A percentile compares a stretch with the other conserved stretches of the same genome.
Evolutionary conservation across 805 yeast genomes (phyloP).

Genomic region (Candida sakaeoensis): DNA sequence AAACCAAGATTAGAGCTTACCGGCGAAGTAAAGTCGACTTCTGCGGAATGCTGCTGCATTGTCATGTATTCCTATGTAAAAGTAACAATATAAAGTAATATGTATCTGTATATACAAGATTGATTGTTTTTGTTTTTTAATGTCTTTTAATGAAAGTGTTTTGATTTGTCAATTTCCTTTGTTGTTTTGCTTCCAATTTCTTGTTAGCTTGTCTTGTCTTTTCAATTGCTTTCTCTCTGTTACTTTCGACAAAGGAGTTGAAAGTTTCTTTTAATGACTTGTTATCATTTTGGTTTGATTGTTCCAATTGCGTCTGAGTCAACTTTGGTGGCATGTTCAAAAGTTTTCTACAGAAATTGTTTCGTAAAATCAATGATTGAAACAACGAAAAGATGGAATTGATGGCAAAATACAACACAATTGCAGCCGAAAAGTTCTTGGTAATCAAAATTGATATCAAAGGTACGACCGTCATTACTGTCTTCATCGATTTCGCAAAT

Average conservation of each 20-base stretch:
- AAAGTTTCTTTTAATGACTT: slow-evolving; percentile 36
- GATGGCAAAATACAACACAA: slow-evolving; percentile 79
- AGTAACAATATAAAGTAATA: too few relatives aligned
- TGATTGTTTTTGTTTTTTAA: slow-evolving; percentile 14
- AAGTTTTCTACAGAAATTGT: slow-evolving; percentile 51
- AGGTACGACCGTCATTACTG: slow-evolving; percentile 70
- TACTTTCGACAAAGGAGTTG: slow-evolving; percentile 28
- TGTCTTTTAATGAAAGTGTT: slow-evolving; percentile 40
- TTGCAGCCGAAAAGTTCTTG: slow-evolving; percentile 79
- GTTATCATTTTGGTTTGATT: slow-evolving; percentile 21
- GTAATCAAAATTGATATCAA: slow-evolving; percentile 84
- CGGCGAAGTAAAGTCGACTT: too few relatives aligned
- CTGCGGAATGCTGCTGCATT: too few relatives aligned
- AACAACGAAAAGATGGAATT: slow-evolving; percentile 71
- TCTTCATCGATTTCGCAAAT: slow-evolving; percentile 55
- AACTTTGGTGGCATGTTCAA: slow-evolving; percentile 59
- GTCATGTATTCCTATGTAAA: not conserved
- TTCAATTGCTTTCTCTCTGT: slow-evolving; percentile 29
- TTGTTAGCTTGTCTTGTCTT: slow-evolving; percentile 33
- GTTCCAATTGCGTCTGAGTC: slow-evolving; percentile 33
- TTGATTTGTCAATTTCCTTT: slow-evolving; percentile 26
- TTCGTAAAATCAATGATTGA: slow-evolving; percentile 68
- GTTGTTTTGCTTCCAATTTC: slow-evolving; percentile 35
- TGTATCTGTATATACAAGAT: not conserved
- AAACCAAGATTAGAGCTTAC: not conserved